These are phyloP conservation scores for Corymbia citriodora DNA, from an alignment of 441 rosid genomes.

Conservation along the genomic window DNA sequence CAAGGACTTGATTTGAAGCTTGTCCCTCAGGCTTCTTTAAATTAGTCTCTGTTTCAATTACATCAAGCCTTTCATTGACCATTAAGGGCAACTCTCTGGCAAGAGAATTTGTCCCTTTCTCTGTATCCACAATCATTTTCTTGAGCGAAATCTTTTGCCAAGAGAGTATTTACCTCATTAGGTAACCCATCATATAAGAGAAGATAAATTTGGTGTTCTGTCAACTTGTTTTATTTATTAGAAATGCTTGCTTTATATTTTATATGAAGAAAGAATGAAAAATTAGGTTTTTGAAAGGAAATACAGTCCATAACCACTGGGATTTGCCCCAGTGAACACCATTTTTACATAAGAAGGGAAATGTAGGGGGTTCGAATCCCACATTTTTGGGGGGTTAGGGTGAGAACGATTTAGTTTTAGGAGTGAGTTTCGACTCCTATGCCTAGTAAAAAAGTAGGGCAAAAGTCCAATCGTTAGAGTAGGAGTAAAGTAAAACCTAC, in stretches of 20 bases:
- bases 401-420: no score
- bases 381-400: no score
- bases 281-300: background rate
- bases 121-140: background rate
- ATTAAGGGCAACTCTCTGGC: background rate
- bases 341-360: no score
- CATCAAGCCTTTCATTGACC: background rate
- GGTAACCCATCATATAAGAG: rapidly evolving
- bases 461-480: no score
- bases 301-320: background rate
- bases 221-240: background rate
- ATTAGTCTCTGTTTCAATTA: background rate
- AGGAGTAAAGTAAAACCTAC: no score
- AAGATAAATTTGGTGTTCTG: background rate
- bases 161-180: background rate
- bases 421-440: no score
- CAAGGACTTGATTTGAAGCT: background rate
- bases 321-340: no score
- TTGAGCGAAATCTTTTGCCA: background rate
- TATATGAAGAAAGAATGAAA: background rate
- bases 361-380: no score
- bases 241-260: background rate
- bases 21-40: background rate
- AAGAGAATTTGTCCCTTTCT: background rate
- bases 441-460: no score